Evolutionary conservation across 768 basidiomycete genomes (phyloP).

Genomic region (Trametes villosa): DNA sequence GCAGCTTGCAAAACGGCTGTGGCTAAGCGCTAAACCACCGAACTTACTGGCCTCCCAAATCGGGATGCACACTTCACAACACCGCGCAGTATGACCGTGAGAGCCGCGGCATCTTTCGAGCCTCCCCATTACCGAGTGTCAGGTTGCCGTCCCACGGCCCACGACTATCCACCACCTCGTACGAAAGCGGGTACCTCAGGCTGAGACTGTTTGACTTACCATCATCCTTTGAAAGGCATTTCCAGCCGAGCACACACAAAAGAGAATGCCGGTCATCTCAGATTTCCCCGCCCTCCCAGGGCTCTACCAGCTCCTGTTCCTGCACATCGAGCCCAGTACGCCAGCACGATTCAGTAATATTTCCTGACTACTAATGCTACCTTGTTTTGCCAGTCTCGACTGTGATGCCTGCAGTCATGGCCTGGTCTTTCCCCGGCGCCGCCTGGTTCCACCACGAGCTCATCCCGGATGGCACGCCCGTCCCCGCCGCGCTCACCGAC

Average conservation of each 20-base stretch:
- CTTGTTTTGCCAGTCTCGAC: constrained; percentile 46
- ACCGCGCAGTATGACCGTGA: background rate
- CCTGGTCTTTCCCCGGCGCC: constrained; percentile 62
- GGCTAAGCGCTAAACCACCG: background rate
- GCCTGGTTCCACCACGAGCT: constrained; percentile 71
- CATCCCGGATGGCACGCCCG: constrained; percentile 50
- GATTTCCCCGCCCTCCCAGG: constrained; percentile 64
- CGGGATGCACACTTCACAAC: background rate
- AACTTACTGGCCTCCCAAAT: constrained; percentile 3
- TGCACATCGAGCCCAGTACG: constrained; percentile 67
- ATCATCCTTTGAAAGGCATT: too few relatives aligned
- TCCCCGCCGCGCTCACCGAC: constrained; percentile 42
- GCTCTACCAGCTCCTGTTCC: constrained; percentile 62
- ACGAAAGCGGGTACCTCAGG: too few relatives aligned
- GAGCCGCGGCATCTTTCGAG: background rate
- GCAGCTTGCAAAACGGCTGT: background rate
- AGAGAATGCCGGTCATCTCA: constrained; percentile 27
- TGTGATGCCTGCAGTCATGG: constrained; percentile 51
- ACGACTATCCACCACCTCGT: too few relatives aligned
- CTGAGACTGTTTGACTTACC: too few relatives aligned
- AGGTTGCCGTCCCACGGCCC: too few relatives aligned
- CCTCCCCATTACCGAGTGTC: too few relatives aligned
- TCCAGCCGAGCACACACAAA: too few relatives aligned
- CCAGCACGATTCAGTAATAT: background rate
- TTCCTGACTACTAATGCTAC: background rate